These are phyloP conservation scores for Dunaliella primolecta DNA, from an alignment of 139 green algal species.

Conservation along the genomic window DNA sequence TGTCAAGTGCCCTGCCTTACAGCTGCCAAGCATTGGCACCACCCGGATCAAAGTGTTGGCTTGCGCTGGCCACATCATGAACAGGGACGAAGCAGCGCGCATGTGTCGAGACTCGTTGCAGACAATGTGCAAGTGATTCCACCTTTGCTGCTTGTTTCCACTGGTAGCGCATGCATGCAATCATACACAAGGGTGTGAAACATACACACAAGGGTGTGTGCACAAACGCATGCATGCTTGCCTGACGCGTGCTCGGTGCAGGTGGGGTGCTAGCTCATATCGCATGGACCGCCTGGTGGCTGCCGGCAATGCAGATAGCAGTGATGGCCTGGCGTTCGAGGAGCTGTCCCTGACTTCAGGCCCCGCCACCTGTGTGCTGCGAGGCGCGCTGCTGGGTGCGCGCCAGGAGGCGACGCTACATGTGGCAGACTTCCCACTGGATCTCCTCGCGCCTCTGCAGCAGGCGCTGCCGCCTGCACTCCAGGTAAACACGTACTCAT, in stretches of 20 bases:
- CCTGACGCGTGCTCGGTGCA: neutral
- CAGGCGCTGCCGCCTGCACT: constrained; percentile 60
- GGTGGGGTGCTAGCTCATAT: constrained; percentile 3
- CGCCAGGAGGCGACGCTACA: constrained; percentile 73
- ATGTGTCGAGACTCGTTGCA: too few species aligned
- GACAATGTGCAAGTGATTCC: too few species aligned
- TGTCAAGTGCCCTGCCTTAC: too few species aligned
- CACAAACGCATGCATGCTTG: neutral
- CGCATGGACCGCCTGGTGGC: neutral
- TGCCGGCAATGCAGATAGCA: constrained; percentile 64
- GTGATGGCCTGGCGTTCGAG: constrained; percentile 81
- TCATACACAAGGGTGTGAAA: constrained; percentile 16
- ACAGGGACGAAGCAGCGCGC: too few species aligned
- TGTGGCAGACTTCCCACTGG: constrained; percentile 78
- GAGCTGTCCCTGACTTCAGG: constrained; percentile 47
- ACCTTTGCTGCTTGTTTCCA: too few species aligned
- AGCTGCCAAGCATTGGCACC: too few species aligned
- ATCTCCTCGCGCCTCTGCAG: constrained; percentile 68
- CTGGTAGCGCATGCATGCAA: neutral
- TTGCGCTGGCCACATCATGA: too few species aligned
- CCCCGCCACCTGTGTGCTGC: constrained; percentile 38
- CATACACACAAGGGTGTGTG: constrained; percentile 14
- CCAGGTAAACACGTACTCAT: constrained; percentile 3
- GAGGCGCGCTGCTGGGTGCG: constrained; percentile 64
- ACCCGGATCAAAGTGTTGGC: too few species aligned